Evolutionary conservation across 192 early-diverging fungal genomes (phyloP), one percentile per base, ranked within the genome.

Genomic region (Cetraspora pellucida): DNA sequence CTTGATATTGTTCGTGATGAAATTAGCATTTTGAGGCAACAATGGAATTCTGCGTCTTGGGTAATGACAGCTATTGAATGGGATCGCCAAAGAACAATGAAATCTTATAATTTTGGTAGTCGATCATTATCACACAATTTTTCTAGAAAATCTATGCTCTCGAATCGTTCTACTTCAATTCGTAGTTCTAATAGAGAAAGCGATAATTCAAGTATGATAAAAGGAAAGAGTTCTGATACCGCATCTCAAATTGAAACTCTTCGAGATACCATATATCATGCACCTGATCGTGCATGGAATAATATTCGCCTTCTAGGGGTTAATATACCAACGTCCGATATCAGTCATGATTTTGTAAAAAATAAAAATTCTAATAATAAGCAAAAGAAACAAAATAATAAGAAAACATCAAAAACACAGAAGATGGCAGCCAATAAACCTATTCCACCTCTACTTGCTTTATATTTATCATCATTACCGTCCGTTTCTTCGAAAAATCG

Each of bases 51-150:
- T 44, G 47, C 54, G 19, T 76, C 74, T 23, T 76, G 74, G 74
- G 23, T 63, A 54, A 76, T 76, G 74, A 76, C 74, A 21, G 74
- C 54, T 23, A 76, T 76, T 16, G 74, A 76, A 66, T 76, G 74
- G 74, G 74, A 76, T 76, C 74, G 74, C 49, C 74, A 76, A 52
- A 64, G 74, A 66, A 76, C 64, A 49, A 76, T 76, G 74, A 61
- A 66, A 50, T 46, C 74, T 49, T 76, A 76, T 76, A 52, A 47
- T 66, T 76, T 76, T 76, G 74, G 72, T 46, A 43, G 55, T 17
- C 25, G 72, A 61, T 37, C 72, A 37, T 63, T 54, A 54, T 43
- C 50, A 37, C 54, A 31, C 14, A 73, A 73, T 58, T 13, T 54
- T n/a, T 54, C 71, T 7, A 19, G 16, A 13, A 73, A 59, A 59